Evolutionary conservation across 2,329 filamentous ascomycete species (phyloP).

Genomic region (Colletotrichum shisoi): DNA sequence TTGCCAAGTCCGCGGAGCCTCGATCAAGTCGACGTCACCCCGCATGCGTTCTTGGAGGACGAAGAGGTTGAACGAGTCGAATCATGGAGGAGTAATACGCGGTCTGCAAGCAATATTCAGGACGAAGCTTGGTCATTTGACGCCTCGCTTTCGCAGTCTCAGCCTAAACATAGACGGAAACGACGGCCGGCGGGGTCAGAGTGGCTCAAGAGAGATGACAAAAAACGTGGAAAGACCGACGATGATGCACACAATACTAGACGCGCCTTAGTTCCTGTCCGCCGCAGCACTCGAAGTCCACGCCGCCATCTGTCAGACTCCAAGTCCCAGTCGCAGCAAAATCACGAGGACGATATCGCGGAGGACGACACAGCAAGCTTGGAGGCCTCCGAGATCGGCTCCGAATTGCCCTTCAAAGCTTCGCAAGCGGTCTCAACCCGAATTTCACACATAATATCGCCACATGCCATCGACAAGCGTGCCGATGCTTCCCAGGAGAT

Average conservation of each 20-base stretch:
- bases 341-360: neutral
- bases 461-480: slow-evolving; percentile 1
- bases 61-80: slow-evolving; percentile 48
- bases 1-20: slow-evolving; percentile 54
- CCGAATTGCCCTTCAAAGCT: neutral
- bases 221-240: slow-evolving; percentile 43
- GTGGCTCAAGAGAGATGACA: slow-evolving; percentile 47
- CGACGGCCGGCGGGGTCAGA: slow-evolving; percentile 43
- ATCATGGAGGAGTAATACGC: slow-evolving; percentile 45
- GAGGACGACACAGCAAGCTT: slow-evolving; percentile 1
- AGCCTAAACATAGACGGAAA: slow-evolving; percentile 34
- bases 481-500: neutral
- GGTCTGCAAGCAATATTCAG: slow-evolving; percentile 26
- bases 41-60: slow-evolving; percentile 46
- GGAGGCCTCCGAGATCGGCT: neutral
- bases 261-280: neutral
- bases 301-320: neutral
- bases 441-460: neutral
- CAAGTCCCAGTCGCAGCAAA: neutral
- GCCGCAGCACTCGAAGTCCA: slow-evolving; percentile 2
- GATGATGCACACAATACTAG: slow-evolving; percentile 16
- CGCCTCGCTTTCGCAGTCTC: slow-evolving; percentile 41
- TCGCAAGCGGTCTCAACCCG: neutral
- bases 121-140: slow-evolving; percentile 41
- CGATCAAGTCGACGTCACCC: slow-evolving; percentile 46